Evolutionary conservation across 192 early-diverging fungal genomes (phyloP), one percentile per base, ranked within the genome.

Genomic region (Linnemannia elongata): DNA sequence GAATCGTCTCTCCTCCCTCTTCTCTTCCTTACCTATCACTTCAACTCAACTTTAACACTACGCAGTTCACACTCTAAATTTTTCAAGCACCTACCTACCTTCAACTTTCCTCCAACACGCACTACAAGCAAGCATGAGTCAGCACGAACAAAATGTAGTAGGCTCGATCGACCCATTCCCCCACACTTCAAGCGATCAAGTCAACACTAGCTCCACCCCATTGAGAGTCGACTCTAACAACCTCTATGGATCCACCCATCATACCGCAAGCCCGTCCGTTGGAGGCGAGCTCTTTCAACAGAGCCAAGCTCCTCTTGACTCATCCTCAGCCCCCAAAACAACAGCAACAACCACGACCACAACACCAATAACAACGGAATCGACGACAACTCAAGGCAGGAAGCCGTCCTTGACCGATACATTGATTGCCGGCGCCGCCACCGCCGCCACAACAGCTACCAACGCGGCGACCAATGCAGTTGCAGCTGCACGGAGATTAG

Each of bases 401-500:
- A 71, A 72, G 39, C 30, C 81, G 6, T 83, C 82, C 0, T 18
- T 83, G n/a, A 72, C 75, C 5, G 81, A 76, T 2, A 42, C 63
- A 41, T 38, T 78, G 45, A 71, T 83, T 22, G 60, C 75, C n/a
- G 49, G 35, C 18, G 78, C 70, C 24, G 69, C 69, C 20, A 35
- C 49, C n/a, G 77, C 77, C n/a, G 77, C 77, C 38, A 42, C 70
- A 24, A 45, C 42, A 13, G 76, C 76, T 0, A 63, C 76, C 17
- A 44, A 35, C 15, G 81, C 76, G 20, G 81, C 81, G 3, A 39
- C 75, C 47, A 69, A 24, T 24, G 80, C 74, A 1, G 78, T 83
- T 15, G 60, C 49, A 12, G 76, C 76, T 42, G 82, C 76, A 24
- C 57, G 76, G 18, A 70, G 22, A 39, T 39, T 83, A 33, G 76